Evolutionary conservation across 1,139 yeast species (phyloP).

Genomic region (Candida glucosophila): DNA sequence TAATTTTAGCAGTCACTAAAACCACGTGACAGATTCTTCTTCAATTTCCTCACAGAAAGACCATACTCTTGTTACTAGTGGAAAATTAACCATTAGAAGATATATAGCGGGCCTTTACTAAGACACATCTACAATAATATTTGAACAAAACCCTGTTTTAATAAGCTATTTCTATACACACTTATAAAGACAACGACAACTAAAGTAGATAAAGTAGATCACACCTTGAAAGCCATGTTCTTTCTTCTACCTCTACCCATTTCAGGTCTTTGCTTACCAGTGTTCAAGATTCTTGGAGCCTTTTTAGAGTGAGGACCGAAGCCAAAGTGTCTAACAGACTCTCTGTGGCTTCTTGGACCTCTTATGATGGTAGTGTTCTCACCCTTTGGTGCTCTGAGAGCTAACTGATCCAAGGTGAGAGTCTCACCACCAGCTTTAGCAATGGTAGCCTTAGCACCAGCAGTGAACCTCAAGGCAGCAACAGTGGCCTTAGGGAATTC

Average conservation of each 20-base stretch:
- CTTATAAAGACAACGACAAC: too few species aligned
- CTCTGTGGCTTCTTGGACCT: constrained; percentile 99
- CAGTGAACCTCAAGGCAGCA: constrained; percentile 99
- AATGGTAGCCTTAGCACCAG: constrained; percentile 97
- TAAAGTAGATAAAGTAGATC: too few species aligned
- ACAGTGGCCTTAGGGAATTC: constrained; percentile 95
- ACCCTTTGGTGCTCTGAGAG: constrained; percentile 99
- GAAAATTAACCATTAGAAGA: too few species aligned
- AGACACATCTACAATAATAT: too few species aligned
- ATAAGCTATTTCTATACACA: too few species aligned
- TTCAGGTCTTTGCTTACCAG: constrained; percentile 99
- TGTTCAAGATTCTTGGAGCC: constrained; percentile 97
- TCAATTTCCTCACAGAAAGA: too few species aligned
- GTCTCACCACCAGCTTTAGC: constrained; percentile 99
- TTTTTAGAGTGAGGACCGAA: constrained; percentile 99
- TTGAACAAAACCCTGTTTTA: too few species aligned
- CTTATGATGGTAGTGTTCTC: constrained; percentile 95
- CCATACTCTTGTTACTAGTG: too few species aligned
- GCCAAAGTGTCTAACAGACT: constrained; percentile 99
- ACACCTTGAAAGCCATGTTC: constrained; percentile 99
- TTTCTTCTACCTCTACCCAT: constrained; percentile 99
- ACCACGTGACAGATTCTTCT: too few species aligned
- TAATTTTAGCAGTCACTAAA: too few species aligned
- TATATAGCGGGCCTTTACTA: too few species aligned
- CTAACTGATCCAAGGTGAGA: constrained; percentile 97